phyloP scores from a whole-genome alignment of 2,329 filamentous ascomycete species.

The Colletotrichum sp. region DNA sequence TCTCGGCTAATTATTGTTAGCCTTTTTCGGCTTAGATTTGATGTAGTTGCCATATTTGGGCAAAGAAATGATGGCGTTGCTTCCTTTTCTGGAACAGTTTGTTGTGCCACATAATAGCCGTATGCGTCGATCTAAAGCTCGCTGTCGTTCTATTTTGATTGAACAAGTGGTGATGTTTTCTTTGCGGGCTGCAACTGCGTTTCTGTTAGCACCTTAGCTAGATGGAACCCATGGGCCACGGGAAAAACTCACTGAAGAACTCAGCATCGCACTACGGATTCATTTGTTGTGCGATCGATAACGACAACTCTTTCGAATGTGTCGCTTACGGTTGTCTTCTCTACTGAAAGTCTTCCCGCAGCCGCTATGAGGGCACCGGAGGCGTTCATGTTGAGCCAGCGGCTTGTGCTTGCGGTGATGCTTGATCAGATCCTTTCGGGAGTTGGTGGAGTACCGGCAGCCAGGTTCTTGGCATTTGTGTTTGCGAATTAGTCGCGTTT shows the following conservation, averaged over 20 bases:
- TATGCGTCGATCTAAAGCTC: background rate
- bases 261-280: background rate
- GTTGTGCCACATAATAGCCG: background rate
- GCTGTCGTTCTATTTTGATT: background rate
- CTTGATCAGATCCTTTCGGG: background rate
- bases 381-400: background rate
- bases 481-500: background rate
- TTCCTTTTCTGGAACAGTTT: background rate
- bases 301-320: background rate
- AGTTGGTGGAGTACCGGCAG: background rate
- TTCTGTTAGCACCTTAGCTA: background rate
- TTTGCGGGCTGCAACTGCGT: background rate
- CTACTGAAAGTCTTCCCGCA: background rate
- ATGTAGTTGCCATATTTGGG: background rate
- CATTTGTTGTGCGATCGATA: background rate
- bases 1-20: background rate
- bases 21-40: background rate
- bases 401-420: background rate
- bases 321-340: background rate
- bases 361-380: background rate
- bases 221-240: fast-evolving
- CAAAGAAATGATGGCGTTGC: fast-evolving
- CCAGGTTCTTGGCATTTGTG: background rate
- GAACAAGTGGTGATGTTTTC: background rate
- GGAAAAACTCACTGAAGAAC: background rate